Conservation (phyloP, 1,284 basidiomycete species). For the Cronartium quercuum region DNA sequence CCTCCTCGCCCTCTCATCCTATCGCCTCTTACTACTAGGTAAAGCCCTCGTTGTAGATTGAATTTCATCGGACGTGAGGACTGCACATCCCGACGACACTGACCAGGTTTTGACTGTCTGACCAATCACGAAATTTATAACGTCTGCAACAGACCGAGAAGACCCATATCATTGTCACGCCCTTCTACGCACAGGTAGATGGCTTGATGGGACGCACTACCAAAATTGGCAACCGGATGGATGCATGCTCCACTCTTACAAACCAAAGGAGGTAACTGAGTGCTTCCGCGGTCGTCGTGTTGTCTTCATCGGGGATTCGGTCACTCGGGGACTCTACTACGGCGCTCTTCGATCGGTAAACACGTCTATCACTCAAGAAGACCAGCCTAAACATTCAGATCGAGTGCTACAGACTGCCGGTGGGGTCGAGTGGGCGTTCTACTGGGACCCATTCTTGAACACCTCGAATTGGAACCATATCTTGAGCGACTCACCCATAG, state of each 20-base stretch:
- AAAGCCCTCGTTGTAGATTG: background rate
- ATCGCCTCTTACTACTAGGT: constrained; percentile 27
- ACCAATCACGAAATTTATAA: background rate
- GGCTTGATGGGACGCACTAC: constrained; percentile 24
- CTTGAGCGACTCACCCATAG: constrained; percentile 42
- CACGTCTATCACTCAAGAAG: constrained; percentile 49
- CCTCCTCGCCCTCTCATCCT: constrained; percentile 21
- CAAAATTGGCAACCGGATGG: constrained; percentile 36
- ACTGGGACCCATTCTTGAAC: constrained; percentile 61
- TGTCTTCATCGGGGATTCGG: constrained; percentile 78
- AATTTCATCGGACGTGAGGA: background rate
- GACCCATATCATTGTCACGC: constrained; percentile 38
- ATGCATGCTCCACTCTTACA: constrained; percentile 35
- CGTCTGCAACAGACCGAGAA: constrained; percentile 9
- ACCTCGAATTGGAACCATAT: constrained; percentile 55
- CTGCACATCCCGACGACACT: background rate
- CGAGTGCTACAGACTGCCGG: constrained; percentile 55
- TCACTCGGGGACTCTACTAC: constrained; percentile 71
- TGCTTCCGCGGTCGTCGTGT: constrained; percentile 51
- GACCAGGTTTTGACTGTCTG: background rate
- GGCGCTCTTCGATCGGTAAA: constrained; percentile 54
- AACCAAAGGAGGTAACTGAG: constrained; percentile 23
- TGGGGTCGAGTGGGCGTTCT: constrained; percentile 52
- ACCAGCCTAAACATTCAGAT: constrained; percentile 42
- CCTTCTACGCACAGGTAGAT: constrained; percentile 28